These are phyloP conservation scores for Uronychia binucleata DNA, from an alignment of 73 alveolate genomes.

Conservation along the genomic window DNA sequence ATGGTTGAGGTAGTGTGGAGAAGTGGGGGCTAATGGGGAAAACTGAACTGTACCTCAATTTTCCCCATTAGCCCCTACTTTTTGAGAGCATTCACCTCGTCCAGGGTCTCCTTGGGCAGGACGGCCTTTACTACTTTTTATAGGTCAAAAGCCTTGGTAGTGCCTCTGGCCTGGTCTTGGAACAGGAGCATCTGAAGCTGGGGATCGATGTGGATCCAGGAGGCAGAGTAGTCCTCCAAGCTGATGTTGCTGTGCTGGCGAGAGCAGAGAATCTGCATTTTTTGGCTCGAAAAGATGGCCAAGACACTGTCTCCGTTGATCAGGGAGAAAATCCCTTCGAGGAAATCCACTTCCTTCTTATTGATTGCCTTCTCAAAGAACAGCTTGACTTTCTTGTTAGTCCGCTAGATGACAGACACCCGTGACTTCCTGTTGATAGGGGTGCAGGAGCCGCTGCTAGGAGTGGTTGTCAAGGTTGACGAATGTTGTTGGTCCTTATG, in stretches of 20 bases:
- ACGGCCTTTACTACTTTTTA: neutral
- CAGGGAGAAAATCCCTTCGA: neutral
- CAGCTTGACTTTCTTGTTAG: neutral
- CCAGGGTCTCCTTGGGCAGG: neutral
- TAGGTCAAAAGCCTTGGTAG: neutral
- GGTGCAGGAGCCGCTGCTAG: neutral
- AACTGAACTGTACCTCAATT: neutral
- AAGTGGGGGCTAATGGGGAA: too few species aligned
- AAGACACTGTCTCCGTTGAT: neutral
- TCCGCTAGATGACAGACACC: neutral
- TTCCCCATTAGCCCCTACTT: neutral
- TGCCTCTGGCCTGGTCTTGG: neutral
- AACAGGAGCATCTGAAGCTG: neutral
- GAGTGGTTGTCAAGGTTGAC: neutral
- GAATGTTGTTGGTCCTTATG: neutral
- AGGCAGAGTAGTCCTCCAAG: neutral
- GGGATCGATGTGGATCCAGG: neutral
- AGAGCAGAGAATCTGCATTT: too few species aligned
- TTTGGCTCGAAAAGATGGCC: neutral
- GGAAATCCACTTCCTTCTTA: neutral
- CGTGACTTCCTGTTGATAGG: neutral
- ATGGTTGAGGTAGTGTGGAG: too few species aligned
- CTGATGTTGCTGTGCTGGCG: neutral
- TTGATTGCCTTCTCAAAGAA: neutral
- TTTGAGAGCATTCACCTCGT: neutral